Evolutionary conservation across 2,329 filamentous ascomycete genomes (phyloP), one percentile per base, ranked within the genome.

Genomic region (Phialophora expanda): DNA sequence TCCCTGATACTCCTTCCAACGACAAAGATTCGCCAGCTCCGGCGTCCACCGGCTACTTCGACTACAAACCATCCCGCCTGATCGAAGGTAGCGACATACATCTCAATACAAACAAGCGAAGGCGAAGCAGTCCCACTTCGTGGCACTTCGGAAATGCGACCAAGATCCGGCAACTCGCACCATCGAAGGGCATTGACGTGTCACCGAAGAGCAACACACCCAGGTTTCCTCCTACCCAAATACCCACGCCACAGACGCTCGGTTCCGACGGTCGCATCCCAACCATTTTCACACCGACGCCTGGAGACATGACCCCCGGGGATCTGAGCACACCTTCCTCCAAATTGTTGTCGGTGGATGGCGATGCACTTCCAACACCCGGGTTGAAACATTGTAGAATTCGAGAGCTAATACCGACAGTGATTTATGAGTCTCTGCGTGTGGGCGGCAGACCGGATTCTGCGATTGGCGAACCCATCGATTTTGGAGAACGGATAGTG

Each of bases 1-100:
- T 91, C 50, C 89, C 89, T n/a, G 86, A 89, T 68, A 86, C 84
- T 12, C 86, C 85, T 7, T 76, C 81, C 53, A 78, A 80, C 17
- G 78, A 80, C 8, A 75, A 75, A 50, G 77, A 79, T 5, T 73
- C 75, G 22, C 70, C 76, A 20, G 73, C 74, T 17, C 69, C 72
- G 9, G 68, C 72, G 8, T 73, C 72, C 30, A 69, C 71, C 14
- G 64, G 64, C 9, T 64, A 71, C 26, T 72, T 73, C 48, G 78
- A 80, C 48, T 74, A 65, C 55, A 78, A 77, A 30, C 77, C 79
- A 34, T 78, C 75, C 30, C 73, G 80, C 11, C 74, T 81, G 24
- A 78, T 79, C 32, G 78, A 80, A 71, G 79, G 79, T 24, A 80
- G 73, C 65, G 78, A 78, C 53, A 79, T 82, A 55, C 70, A 77